A percentile compares a stretch with the other conserved stretches of the same genome.
Evolutionary conservation across 129 eudicot genomes (phyloP).

Genomic region (Pulicaria dysenterica): DNA sequence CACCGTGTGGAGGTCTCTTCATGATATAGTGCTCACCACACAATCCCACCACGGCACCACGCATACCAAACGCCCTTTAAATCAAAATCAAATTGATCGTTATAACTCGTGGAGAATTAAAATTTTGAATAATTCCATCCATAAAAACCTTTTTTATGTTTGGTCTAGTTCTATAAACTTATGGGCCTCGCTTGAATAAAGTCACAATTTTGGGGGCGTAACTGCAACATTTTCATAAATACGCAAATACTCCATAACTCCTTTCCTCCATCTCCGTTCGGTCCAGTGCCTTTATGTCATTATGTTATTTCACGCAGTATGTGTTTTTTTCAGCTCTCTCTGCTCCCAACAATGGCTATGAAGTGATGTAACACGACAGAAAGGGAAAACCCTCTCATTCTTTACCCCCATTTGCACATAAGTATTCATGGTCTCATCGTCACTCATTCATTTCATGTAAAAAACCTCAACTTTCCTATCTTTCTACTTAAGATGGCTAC

Average conservation of each 20-base stretch:
- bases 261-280: neutral
- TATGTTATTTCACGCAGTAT: constrained; percentile 2
- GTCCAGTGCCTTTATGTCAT: neutral
- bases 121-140: too few relatives aligned
- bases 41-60: too few relatives aligned
- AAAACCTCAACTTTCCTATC: constrained; percentile 31
- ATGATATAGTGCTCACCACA: too few relatives aligned
- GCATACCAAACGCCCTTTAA: too few relatives aligned
- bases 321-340: constrained; percentile 22
- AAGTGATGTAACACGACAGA: constrained; percentile 27
- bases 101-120: too few relatives aligned
- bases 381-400: constrained; percentile 11
- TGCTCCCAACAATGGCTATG: constrained; percentile 32
- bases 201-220: neutral
- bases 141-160: too few relatives aligned
- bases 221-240: neutral
- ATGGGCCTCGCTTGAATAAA: too few relatives aligned
- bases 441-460: constrained; percentile 29
- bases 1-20: too few relatives aligned
- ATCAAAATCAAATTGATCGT: too few relatives aligned
- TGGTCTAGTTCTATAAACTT: too few relatives aligned
- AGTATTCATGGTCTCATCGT: constrained; percentile 23
- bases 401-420: constrained; percentile 3
- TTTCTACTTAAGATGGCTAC: constrained; percentile 18
- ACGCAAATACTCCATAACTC: neutral